Evolutionary conservation across 1,284 basidiomycete genomes (phyloP), one percentile per base, ranked within the genome.

Genomic region (Phaffia rhodozyma): DNA sequence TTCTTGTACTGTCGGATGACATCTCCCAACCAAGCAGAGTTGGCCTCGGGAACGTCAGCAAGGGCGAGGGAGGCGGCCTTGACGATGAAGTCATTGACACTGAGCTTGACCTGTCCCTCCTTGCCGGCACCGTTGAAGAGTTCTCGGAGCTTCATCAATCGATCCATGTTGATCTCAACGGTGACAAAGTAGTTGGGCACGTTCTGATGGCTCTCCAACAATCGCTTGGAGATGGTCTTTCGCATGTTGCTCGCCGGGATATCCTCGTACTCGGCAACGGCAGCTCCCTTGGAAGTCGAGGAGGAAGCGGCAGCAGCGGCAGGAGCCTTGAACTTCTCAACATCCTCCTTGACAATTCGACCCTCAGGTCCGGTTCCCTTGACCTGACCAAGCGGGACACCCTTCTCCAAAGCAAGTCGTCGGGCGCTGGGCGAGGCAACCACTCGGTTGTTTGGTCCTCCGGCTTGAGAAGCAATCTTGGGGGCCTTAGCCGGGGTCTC

Each of bases 181-280:
- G 94, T 97, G 71, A 98, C 78, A 78, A 97, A 98, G 80, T 96
- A 99, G 77, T 97, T 93, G n/a, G 96, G 96, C 29, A 92, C 75
- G 69, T 91, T 86, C 75, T 89, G 86, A 78, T 97, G 98, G 69
- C 88, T 90, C 79, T 97, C 90, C 3, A 86, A 84, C 69, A 99
- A 83, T 70, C 96, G 89, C 62, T 82, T 72, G 67, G 90, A 96
- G 74, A 99, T 99, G 55, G 84, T 86, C 70, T 89, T 88, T 66
- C 96, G 88, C 89, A 99, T 99, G 78, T 86, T 93, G 64, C 89
- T 85, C 61, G 91, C 80, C n/a, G 96, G 94, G 58, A 84, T 85
- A 75, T 98, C 96, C 69, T 84, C 82, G 78, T 92, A 98, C 69
- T 90, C 86, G 27, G 84, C 78, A n/a, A 71, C 70, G 38, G 75